A percentile compares a stretch with the other conserved stretches of the same genome.
phyloP scores from a whole-genome alignment of 306 rosid species.

The Crataegus laevigata region DNA sequence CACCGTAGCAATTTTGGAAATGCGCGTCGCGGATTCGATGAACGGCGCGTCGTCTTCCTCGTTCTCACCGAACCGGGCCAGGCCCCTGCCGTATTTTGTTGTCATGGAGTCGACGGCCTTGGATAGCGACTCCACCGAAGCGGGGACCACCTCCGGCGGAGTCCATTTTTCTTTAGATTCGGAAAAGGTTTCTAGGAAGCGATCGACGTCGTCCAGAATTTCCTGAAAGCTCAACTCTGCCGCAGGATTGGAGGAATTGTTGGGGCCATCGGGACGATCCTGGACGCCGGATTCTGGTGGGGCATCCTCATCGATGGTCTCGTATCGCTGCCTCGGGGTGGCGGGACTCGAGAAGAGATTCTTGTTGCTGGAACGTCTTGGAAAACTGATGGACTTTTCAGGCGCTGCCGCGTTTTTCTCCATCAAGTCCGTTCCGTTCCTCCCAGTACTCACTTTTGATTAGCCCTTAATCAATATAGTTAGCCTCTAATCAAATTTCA shows the following conservation, averaged over 20 bases:
- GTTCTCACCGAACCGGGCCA: constrained; percentile 33
- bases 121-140: constrained; percentile 22
- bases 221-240: constrained; percentile 1
- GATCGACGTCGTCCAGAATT: constrained; percentile 44
- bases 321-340: background rate
- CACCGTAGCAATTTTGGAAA: constrained; percentile 26
- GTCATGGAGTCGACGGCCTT: constrained; percentile 31
- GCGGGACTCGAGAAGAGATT: constrained; percentile 8
- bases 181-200: constrained; percentile 14
- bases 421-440: constrained; percentile 12
- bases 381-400: constrained; percentile 20
- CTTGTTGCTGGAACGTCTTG: constrained; percentile 6
- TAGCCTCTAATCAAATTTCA: background rate
- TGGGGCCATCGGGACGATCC: background rate
- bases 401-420: constrained; percentile 18
- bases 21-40: constrained; percentile 22
- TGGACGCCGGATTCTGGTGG: background rate
- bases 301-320: background rate
- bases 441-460: background rate
- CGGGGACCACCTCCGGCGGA: constrained; percentile 29
- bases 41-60: constrained; percentile 28
- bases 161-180: background rate
- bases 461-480: background rate
- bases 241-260: background rate
- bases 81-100: constrained; percentile 9